Conservation (phyloP, 2,329 filamentous ascomycete genomes). For the Apiospora marii region DNA sequence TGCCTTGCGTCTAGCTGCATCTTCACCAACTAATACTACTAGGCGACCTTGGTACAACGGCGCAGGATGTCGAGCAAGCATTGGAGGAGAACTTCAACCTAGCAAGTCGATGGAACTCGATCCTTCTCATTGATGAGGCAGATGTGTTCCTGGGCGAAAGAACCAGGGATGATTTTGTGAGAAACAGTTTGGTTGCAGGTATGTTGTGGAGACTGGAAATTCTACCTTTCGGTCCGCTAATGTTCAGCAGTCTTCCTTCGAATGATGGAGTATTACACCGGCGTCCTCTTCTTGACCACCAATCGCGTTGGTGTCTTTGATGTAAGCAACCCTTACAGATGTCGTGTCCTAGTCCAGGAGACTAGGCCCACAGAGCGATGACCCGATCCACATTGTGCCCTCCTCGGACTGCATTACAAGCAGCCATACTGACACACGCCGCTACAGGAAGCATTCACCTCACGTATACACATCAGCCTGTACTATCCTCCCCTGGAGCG, state of each 20-base stretch:
- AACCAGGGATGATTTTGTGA: neutral
- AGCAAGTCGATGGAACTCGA: constrained; percentile 18
- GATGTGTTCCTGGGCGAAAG: constrained; percentile 9
- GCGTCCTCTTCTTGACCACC: constrained; percentile 49
- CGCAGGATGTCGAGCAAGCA: neutral
- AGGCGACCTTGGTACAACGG: constrained; percentile 24
- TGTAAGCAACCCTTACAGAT: neutral
- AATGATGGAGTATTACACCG: constrained; percentile 43
- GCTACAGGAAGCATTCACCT: constrained; percentile 33
- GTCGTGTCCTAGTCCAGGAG: neutral
- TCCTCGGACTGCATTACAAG: neutral
- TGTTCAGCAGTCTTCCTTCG: constrained; percentile 22
- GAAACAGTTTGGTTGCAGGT: constrained; percentile 6
- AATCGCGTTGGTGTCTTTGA: constrained; percentile 40
- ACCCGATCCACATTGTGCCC: neutral
- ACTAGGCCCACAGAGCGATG: neutral
- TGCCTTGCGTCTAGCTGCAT: accelerated
- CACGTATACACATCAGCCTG: constrained; percentile 40
- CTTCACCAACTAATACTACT: neutral
- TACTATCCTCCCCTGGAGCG: constrained; percentile 37
- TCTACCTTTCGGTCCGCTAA: neutral
- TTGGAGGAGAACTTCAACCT: neutral
- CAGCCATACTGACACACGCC: neutral
- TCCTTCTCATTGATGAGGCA: constrained; percentile 20
- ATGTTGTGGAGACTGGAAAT: neutral